phyloP scores from a whole-genome alignment of 768 basidiomycete species.

The Sistotremastrum suecicum region DNA sequence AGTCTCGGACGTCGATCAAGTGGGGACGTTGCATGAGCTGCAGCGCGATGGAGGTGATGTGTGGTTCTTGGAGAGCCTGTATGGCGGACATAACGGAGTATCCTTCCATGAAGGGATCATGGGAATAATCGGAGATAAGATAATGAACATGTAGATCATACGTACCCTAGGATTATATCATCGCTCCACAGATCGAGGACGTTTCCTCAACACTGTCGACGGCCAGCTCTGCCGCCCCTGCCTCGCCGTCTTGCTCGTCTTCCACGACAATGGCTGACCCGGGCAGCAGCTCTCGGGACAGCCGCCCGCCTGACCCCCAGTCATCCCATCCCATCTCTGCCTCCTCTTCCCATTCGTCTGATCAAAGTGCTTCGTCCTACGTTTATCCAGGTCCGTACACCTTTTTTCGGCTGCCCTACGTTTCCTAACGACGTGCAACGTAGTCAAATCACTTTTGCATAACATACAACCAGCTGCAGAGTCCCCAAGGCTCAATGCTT shows the following conservation, averaged over 20 bases:
- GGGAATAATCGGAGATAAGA: conserved; percentile 24
- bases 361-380: neutral
- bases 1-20: conserved; percentile 28
- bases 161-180: neutral
- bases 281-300: neutral
- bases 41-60: conserved; percentile 23
- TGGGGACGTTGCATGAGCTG: conserved; percentile 45
- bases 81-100: conserved; percentile 45
- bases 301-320: neutral
- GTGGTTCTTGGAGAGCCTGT: conserved; percentile 39
- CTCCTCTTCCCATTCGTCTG: neutral
- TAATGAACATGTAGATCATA: too few relatives aligned
- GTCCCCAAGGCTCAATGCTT: too few relatives aligned
- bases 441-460: too few relatives aligned
- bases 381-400: neutral
- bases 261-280: neutral
- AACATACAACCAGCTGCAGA: too few relatives aligned
- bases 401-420: neutral
- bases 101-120: conserved; percentile 56
- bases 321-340: conserved; percentile 2
- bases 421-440: neutral
- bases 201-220: conserved; percentile 1
- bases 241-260: conserved; percentile 5
- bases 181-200: neutral
- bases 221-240: conserved; percentile 4